These are phyloP conservation scores for Phoma herbarum DNA, from an alignment of 2,329 filamentous ascomycete species.

Conservation along the genomic window DNA sequence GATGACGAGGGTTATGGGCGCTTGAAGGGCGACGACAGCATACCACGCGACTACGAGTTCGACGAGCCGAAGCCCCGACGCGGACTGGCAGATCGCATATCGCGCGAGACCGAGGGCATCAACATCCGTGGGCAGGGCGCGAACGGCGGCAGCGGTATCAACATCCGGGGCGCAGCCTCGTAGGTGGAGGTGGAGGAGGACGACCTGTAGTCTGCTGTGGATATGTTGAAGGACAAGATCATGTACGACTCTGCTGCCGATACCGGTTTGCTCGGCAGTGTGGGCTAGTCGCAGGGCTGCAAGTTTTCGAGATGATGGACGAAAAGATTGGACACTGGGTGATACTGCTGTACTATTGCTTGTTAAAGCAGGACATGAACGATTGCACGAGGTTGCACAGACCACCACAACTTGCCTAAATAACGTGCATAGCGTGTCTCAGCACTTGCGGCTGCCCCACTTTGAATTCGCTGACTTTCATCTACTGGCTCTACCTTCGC, in stretches of 20 bases:
- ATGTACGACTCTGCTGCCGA: neutral
- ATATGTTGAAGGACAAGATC: neutral
- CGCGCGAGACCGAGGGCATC: constrained; percentile 35
- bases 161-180: constrained; percentile 44
- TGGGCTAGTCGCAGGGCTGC: neutral
- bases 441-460: neutral
- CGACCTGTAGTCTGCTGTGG: neutral
- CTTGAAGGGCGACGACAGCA: constrained; percentile 44
- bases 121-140: constrained; percentile 45
- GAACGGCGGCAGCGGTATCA: constrained; percentile 35
- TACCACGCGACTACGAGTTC: constrained; percentile 36
- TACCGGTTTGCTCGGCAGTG: neutral
- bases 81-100: constrained; percentile 25
- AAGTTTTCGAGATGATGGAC: neutral
- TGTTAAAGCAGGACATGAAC: neutral
- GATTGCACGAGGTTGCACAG: neutral
- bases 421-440: neutral
- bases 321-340: neutral
- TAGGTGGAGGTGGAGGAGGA: constrained; percentile 27
- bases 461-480: neutral
- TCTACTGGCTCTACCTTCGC: no score
- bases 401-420: neutral
- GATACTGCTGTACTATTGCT: neutral
- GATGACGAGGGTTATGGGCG: constrained; percentile 38
- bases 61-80: constrained; percentile 34